A percentile compares a stretch with the other conserved stretches of the same genome.
These are phyloP conservation scores for Cystobasidiaceae sp. DNA, from an alignment of 1,284 basidiomycete genomes.

Conservation along the genomic window DNA sequence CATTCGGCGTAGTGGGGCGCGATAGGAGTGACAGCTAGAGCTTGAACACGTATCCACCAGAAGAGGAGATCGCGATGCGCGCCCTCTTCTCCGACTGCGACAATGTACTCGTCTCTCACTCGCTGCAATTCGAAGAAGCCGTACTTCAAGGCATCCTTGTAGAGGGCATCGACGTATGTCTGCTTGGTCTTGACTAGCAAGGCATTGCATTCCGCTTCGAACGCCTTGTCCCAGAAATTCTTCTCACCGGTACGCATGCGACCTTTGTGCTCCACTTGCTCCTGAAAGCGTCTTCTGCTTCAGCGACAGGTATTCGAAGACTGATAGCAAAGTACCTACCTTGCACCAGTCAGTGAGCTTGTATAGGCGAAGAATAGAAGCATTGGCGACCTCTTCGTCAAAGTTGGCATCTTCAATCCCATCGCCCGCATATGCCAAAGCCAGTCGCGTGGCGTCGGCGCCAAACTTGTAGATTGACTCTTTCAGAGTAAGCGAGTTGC, in stretches of 20 bases:
- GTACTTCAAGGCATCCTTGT: conserved; percentile 90
- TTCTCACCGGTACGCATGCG: conserved; percentile 64
- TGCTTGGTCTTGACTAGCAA: conserved; percentile 72
- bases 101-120: conserved; percentile 91
- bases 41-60: conserved; percentile 75
- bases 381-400: conserved; percentile 97
- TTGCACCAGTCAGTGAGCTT: conserved; percentile 90
- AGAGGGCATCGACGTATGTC: conserved; percentile 75
- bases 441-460: conserved; percentile 84
- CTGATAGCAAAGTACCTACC: too few species aligned
- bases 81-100: conserved; percentile 69
- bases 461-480: conserved; percentile 81
- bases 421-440: conserved; percentile 93
- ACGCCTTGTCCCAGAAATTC: conserved; percentile 70
- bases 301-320: too few species aligned
- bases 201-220: conserved; percentile 86
- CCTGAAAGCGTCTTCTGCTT: background rate
- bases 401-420: conserved; percentile 98
- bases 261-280: conserved; percentile 55
- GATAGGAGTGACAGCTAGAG: conserved; percentile 78
- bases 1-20: conserved; percentile 95
- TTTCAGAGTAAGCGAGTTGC: conserved; percentile 73
- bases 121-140: conserved; percentile 96
- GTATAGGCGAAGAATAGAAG: conserved; percentile 89
- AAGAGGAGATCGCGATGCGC: conserved; percentile 77